Conservation (phyloP, 108 stramenopile genomes). For the Nitzschia sp. region DNA sequence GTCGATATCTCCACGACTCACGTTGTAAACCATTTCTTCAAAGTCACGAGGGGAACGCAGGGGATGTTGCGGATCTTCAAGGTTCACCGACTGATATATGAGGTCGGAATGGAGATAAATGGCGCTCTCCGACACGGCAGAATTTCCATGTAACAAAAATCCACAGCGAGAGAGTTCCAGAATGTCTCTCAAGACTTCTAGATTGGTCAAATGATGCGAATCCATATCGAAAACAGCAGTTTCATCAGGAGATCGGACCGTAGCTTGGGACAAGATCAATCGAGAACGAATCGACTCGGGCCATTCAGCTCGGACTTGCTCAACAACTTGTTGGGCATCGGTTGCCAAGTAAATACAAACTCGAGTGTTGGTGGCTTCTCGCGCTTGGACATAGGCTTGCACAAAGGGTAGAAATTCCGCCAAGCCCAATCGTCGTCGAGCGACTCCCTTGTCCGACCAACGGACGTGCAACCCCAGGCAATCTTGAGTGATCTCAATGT, state of each 20-base stretch:
- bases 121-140: constrained; percentile 31
- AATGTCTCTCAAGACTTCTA: constrained; percentile 37
- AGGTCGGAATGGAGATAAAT: constrained; percentile 34
- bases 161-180: constrained; percentile 30
- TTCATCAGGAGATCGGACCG: constrained; percentile 14
- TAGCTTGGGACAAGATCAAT: constrained; percentile 2
- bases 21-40: not conserved
- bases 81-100: constrained; percentile 23
- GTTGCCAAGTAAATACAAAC: constrained; percentile 37
- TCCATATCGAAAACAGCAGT: constrained; percentile 27
- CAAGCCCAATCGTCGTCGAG: constrained; percentile 6
- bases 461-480: constrained; percentile 36
- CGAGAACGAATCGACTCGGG: constrained; percentile 7
- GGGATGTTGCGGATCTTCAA: constrained; percentile 32
- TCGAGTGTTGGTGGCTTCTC: not conserved
- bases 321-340: constrained; percentile 27
- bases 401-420: constrained; percentile 21
- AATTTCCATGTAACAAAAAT: constrained; percentile 37
- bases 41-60: not conserved
- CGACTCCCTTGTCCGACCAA: constrained; percentile 40
- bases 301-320: constrained; percentile 26
- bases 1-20: not conserved
- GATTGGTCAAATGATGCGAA: constrained; percentile 37
- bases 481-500: not conserved
- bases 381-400: constrained; percentile 13